phyloP scores from a whole-genome alignment of 169 alveolate genomes.

The Plasmodium coatneyi region DNA sequence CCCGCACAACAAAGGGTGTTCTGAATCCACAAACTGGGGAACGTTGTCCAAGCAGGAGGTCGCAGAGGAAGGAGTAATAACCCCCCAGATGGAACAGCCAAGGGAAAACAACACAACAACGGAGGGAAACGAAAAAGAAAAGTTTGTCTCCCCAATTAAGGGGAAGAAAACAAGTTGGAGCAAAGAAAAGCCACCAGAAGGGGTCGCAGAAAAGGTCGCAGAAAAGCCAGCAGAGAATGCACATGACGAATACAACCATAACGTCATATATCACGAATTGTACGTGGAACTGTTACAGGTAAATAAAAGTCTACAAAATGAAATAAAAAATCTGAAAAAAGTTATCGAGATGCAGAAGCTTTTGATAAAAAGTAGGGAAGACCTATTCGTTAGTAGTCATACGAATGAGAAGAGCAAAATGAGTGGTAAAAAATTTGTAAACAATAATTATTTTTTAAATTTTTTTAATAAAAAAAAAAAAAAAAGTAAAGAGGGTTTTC shows the following conservation, averaged over 20 bases:
- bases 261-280: constrained; percentile 66
- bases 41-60: neutral
- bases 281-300: constrained; percentile 57
- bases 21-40: neutral
- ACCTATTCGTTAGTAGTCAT: neutral
- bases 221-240: neutral
- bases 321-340: constrained; percentile 40
- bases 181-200: neutral
- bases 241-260: constrained; percentile 39
- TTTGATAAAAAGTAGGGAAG: constrained; percentile 50
- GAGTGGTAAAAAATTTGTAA: constrained; percentile 24
- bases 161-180: neutral
- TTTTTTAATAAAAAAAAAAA: constrained; percentile 40
- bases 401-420: constrained; percentile 40
- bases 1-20: neutral
- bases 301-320: constrained; percentile 47
- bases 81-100: neutral
- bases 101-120: neutral
- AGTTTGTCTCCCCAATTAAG: neutral
- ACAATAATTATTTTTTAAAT: constrained; percentile 55
- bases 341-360: constrained; percentile 62
- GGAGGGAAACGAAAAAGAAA: neutral
- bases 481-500: constrained; percentile 24
- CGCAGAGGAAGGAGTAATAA: neutral
- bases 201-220: too few species aligned